Evolutionary conservation across 441 rosid genomes (phyloP).

Genomic region (Adansonia grandidieri): DNA sequence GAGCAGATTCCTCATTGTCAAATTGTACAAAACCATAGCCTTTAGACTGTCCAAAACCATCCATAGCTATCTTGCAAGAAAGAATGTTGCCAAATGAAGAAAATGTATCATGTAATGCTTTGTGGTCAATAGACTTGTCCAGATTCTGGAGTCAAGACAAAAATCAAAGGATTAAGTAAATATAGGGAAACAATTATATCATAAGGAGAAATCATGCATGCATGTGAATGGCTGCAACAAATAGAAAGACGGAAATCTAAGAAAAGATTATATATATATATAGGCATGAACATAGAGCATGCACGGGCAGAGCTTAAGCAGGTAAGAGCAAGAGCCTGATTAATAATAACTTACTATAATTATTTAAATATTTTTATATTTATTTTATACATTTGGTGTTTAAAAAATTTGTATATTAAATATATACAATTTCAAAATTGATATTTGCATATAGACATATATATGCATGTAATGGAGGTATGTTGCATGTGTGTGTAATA

Average conservation of each 20-base stretch:
- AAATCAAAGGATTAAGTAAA: neutral
- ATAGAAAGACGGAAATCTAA: neutral
- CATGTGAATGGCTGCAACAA: neutral
- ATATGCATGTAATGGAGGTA: too few relatives aligned
- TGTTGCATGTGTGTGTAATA: too few relatives aligned
- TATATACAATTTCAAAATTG: too few relatives aligned
- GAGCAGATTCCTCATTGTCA: slow-evolving; percentile 66
- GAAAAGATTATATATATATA: neutral
- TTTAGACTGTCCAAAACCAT: slow-evolving; percentile 61
- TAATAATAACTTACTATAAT: too few relatives aligned
- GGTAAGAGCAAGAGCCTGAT: neutral
- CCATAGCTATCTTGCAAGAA: slow-evolving; percentile 71
- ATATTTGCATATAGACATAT: too few relatives aligned
- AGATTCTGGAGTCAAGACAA: slow-evolving; percentile 48
- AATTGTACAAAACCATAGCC: slow-evolving; percentile 76
- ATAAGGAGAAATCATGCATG: neutral
- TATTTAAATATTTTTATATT: too few relatives aligned
- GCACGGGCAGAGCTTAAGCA: neutral
- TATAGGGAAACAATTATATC: neutral
- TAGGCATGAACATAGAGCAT: neutral
- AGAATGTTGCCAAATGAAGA: slow-evolving; percentile 68
- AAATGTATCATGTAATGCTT: slow-evolving; percentile 65
- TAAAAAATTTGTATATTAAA: too few relatives aligned
- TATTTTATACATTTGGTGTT: too few relatives aligned
- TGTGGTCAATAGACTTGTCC: slow-evolving; percentile 69